Conservation (phyloP, 768 basidiomycete genomes). For the Amanita rubescens region DNA sequence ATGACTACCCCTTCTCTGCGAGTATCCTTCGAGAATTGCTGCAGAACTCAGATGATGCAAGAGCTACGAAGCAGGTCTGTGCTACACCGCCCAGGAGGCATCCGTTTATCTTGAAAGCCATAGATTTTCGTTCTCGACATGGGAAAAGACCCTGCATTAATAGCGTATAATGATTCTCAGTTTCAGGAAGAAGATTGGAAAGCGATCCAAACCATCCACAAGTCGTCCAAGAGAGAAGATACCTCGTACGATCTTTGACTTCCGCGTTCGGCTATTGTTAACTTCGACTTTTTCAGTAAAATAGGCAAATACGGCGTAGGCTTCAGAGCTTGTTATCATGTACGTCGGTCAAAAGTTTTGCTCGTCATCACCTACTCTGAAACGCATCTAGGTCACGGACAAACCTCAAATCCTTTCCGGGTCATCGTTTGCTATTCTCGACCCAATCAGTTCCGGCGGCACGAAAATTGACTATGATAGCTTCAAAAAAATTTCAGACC, state of each 20-base stretch:
- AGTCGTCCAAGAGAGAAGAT: slow-evolving; percentile 40
- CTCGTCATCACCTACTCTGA: background rate
- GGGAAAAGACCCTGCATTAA: slow-evolving; percentile 33
- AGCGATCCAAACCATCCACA: slow-evolving; percentile 33
- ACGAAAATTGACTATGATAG: slow-evolving; percentile 21
- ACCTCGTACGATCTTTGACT: slow-evolving; percentile 29
- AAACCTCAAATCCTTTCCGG: slow-evolving; percentile 41
- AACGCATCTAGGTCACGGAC: slow-evolving; percentile 34
- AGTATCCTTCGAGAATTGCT: slow-evolving; percentile 37
- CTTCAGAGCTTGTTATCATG: slow-evolving; percentile 47
- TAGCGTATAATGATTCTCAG: slow-evolving; percentile 39
- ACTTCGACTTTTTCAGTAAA: slow-evolving; percentile 24
- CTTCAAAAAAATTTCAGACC: slow-evolving; percentile 23
- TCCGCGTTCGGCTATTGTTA: background rate
- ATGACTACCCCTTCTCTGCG: slow-evolving; percentile 37
- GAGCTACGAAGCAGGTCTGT: slow-evolving; percentile 34
- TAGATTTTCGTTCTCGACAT: slow-evolving; percentile 38
- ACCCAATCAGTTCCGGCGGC: slow-evolving; percentile 32
- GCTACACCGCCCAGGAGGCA: background rate
- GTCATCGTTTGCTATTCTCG: slow-evolving; percentile 31
- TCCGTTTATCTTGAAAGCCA: background rate
- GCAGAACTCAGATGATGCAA: slow-evolving; percentile 46
- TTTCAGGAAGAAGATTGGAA: slow-evolving; percentile 38
- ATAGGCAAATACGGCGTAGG: slow-evolving; percentile 51
- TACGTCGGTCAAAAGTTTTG: slow-evolving; percentile 15